These are phyloP conservation scores for Urtica urens DNA, from an alignment of 306 rosid genomes.

Conservation along the genomic window DNA sequence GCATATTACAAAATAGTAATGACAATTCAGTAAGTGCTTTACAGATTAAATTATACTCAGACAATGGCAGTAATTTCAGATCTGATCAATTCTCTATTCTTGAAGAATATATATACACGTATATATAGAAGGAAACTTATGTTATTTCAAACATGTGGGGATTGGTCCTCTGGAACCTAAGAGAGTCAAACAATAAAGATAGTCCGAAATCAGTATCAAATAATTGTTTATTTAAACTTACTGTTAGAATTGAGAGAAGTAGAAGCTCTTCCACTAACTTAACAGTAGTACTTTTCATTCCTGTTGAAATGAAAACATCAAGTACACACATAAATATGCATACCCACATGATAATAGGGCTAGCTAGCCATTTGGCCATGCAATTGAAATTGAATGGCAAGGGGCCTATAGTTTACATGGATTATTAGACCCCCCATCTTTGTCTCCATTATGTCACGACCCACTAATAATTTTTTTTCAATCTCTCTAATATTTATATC, in stretches of 20 bases:
- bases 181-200: conserved; percentile 4
- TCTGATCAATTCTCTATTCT: neutral
- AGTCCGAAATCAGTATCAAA: conserved; percentile 25
- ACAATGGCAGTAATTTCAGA: neutral
- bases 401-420: conserved; percentile 10
- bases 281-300: neutral
- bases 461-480: conserved; percentile 10
- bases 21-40: neutral
- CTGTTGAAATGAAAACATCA: neutral
- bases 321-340: conserved; percentile 9
- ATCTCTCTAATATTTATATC: conserved; percentile 8
- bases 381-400: conserved; percentile 7
- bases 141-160: neutral
- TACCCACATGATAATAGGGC: conserved; percentile 22
- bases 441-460: conserved; percentile 22
- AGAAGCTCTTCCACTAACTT: neutral
- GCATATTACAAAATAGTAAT: neutral
- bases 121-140: neutral
- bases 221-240: conserved; percentile 15
- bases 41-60: neutral
- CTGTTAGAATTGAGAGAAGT: conserved; percentile 9
- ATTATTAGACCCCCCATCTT: conserved; percentile 45
- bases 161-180: neutral
- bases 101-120: neutral
- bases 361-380: conserved; percentile 20